Evolutionary conservation across 495 filamentous ascomycete species (phyloP).

Genomic region (Aspergillus sparsus): DNA sequence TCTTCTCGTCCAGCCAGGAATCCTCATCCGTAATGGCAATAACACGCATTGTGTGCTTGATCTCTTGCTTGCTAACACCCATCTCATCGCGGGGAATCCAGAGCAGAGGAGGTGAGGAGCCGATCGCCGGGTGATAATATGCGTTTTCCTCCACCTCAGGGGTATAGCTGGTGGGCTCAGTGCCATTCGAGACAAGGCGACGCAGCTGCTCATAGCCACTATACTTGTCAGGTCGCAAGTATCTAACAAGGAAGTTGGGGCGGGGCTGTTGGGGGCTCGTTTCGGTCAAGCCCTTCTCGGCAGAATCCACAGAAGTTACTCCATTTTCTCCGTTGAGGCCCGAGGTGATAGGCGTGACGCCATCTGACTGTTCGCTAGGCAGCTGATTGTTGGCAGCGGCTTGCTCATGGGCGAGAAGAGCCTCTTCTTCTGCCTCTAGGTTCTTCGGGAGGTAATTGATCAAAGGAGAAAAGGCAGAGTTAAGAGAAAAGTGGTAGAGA

Average conservation of each 20-base stretch:
- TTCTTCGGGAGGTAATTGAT: conserved; percentile 78
- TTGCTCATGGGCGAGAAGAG: conserved; percentile 50
- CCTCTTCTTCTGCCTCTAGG: conserved; percentile 64
- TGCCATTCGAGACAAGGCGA: conserved; percentile 63
- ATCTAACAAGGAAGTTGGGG: conserved; percentile 64
- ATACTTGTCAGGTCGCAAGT: conserved; percentile 77
- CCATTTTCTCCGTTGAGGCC: conserved; percentile 1
- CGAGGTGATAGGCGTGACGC: conserved; percentile 26
- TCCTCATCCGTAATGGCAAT: conserved; percentile 84
- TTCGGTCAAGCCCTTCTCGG: conserved; percentile 38
- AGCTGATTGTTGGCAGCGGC: conserved; percentile 20
- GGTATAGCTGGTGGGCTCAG: conserved; percentile 53
- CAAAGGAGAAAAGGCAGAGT: conserved; percentile 74
- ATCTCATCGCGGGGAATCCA: conserved; percentile 81
- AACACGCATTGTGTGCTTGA: conserved; percentile 66
- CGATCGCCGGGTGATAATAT: conserved; percentile 76
- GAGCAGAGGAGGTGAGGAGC: conserved; percentile 63
- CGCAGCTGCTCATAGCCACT: conserved; percentile 71
- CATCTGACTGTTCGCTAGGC: conserved; percentile 31
- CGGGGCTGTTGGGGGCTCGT: conserved; percentile 43
- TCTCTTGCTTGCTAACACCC: conserved; percentile 77
- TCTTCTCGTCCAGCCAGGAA: conserved; percentile 77
- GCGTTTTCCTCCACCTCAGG: conserved; percentile 64
- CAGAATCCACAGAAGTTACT: conserved; percentile 35
- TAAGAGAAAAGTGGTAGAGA: conserved; percentile 81